Conservation (phyloP, 2,329 filamentous ascomycete genomes). For the Fusarium irregulare region DNA sequence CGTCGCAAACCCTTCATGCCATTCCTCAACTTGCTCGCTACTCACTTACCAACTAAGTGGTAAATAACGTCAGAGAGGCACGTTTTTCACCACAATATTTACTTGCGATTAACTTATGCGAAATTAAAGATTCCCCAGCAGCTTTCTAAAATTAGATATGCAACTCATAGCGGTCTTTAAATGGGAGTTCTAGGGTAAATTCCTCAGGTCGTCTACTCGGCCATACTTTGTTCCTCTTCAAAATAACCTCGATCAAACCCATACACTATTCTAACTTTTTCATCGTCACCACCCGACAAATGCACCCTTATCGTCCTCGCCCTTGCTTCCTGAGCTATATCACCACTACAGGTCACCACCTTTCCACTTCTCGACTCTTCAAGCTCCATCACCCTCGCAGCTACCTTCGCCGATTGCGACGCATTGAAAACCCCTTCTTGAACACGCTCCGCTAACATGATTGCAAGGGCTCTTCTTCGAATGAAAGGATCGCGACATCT, state of each 20-base stretch:
- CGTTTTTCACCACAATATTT: too few relatives aligned
- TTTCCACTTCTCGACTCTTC: slow-evolving; percentile 18
- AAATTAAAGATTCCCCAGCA: too few relatives aligned
- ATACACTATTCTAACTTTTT: slow-evolving; percentile 13
- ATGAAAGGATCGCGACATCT: slow-evolving; percentile 21
- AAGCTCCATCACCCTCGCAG: slow-evolving; percentile 19
- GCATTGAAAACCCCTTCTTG: slow-evolving; percentile 29
- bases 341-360: slow-evolving; percentile 2
- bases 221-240: slow-evolving; percentile 9
- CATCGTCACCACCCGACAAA: not conserved
- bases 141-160: too few relatives aligned
- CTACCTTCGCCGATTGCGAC: slow-evolving; percentile 9
- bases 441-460: slow-evolving; percentile 18
- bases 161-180: not conserved
- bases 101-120: too few relatives aligned
- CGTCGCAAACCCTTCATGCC: too few relatives aligned
- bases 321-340: slow-evolving; percentile 1
- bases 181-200: not conserved
- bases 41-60: too few relatives aligned
- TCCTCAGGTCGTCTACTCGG: not conserved
- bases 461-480: slow-evolving; percentile 9
- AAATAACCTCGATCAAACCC: slow-evolving; percentile 7
- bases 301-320: slow-evolving; percentile 19
- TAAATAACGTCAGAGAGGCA: too few relatives aligned
- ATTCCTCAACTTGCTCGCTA: too few relatives aligned